phyloP scores from a whole-genome alignment of 345 rosid genomes.

The Gynandropsis gynandra region DNA sequence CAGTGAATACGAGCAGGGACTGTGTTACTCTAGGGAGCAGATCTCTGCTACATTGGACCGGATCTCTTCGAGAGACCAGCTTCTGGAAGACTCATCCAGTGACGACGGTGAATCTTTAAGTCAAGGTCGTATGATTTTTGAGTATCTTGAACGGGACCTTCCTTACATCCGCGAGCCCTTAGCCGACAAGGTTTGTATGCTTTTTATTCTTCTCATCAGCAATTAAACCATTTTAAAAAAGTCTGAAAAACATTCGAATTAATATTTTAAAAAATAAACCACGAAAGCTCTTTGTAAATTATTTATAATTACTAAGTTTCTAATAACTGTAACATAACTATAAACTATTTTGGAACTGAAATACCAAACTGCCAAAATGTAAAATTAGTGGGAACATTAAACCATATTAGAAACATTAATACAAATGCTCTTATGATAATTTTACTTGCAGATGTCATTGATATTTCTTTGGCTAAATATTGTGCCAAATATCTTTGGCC shows the following conservation, averaged over 20 bases:
- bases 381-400: neutral
- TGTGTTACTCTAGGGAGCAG: slow-evolving; percentile 27
- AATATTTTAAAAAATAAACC: too few species aligned
- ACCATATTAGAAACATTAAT: too few species aligned
- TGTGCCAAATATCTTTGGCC: too few species aligned
- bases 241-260: too few species aligned
- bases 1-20: slow-evolving; percentile 48
- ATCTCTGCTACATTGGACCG: slow-evolving; percentile 35
- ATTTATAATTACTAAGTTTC: too few species aligned
- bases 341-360: neutral
- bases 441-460: too few species aligned
- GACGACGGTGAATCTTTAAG: slow-evolving; percentile 63
- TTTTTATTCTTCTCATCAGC: neutral
- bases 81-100: slow-evolving; percentile 50
- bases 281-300: too few species aligned
- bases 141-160: slow-evolving; percentile 66
- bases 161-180: slow-evolving; percentile 87
- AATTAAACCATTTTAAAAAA: too few species aligned
- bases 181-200: slow-evolving; percentile 68
- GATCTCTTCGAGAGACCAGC: slow-evolving; percentile 44
- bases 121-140: slow-evolving; percentile 51
- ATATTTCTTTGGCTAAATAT: too few species aligned
- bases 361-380: too few species aligned
- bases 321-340: neutral
- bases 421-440: too few species aligned